These are phyloP conservation scores for Cucurbita pepo DNA, from an alignment of 306 rosid species.

Conservation along the genomic window DNA sequence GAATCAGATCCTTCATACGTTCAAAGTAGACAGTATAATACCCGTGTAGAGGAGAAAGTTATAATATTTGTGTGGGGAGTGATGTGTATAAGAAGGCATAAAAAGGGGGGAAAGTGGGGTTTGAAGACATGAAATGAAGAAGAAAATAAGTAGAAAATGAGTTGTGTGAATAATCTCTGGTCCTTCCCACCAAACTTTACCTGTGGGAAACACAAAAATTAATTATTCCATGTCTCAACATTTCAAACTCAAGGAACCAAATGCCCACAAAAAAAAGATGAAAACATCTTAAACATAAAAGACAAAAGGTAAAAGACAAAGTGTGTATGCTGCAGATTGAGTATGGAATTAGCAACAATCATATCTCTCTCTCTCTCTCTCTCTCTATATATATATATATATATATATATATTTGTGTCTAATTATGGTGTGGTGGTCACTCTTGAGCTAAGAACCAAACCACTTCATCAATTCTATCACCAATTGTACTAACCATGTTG, in stretches of 20 bases:
- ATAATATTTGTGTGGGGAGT: too few relatives aligned
- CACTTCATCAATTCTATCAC: not conserved
- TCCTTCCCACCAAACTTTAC: constrained; percentile 1
- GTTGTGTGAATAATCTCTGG: not conserved
- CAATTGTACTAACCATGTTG: not conserved
- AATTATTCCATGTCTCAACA: not conserved
- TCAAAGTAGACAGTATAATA: too few relatives aligned
- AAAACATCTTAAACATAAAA: not conserved
- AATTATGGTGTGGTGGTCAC: not conserved
- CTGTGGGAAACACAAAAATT: not conserved
- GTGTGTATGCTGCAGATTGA: constrained; percentile 15
- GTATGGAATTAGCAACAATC: constrained; percentile 40
- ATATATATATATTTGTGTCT: not conserved
- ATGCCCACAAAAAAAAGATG: not conserved
- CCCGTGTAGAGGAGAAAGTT: too few relatives aligned
- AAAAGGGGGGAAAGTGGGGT: not conserved
- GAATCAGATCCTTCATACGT: too few relatives aligned
- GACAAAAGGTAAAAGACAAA: not conserved
- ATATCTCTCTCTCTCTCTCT: not conserved
- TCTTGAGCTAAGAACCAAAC: not conserved
- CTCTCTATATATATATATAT: not conserved
- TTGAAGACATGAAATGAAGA: not conserved
- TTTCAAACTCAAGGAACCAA: constrained; percentile 5
- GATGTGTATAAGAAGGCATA: not conserved
- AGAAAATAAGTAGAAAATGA: not conserved